Evolutionary conservation across 2,329 filamentous ascomycete genomes (phyloP), one percentile per base, ranked within the genome.

Genomic region (Alternaria triticina): DNA sequence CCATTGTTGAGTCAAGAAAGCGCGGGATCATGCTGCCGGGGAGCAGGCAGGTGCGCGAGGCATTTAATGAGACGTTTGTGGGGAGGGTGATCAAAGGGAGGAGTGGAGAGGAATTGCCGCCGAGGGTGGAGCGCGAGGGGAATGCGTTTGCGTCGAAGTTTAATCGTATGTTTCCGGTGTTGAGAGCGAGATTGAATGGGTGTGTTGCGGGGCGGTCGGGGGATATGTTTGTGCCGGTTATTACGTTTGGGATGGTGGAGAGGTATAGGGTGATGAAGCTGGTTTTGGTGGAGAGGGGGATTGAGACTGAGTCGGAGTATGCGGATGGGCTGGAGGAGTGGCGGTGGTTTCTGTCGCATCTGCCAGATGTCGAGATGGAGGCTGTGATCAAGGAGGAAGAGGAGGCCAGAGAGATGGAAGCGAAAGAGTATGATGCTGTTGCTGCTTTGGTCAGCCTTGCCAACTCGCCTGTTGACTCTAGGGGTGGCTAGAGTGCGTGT

Each of bases 121-220:
- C 62, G 17, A 61, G 70, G 27, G 28, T 3, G 1, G 51, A 55
- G 8, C 54, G 68, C 5, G 25, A 46, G 13, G 15, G 8, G 2
- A 70, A 68, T 22, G 67, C 68, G 1, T 71, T 72, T 33, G 57
- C 57, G 5, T 67, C 62, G 1, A 73, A 71, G 62, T 57, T 68
- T 28, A 67, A 60, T n/a, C 66, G 70, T n/a, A 59, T 67, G 45
- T 60, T 20, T 28, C 57, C 50, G 4, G 2, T 17, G 1, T 40
- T 71, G n/a, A 51, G 54, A 28, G 44, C 33, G 1, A 56, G 65
- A 1, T 28, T 69, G 2, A 20, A 51, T 3, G n/a, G 30, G 2
- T 61, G 62, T 33, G 22, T 63, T 0, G 10, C 61, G 11, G 59
- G 66, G 4, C 63, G 51, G 55, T 51, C 54, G 5, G 69, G 67